Evolutionary conservation across 495 filamentous ascomycete species (phyloP), one percentile per base, ranked within the genome.

Genomic region (Evernia prunastri): DNA sequence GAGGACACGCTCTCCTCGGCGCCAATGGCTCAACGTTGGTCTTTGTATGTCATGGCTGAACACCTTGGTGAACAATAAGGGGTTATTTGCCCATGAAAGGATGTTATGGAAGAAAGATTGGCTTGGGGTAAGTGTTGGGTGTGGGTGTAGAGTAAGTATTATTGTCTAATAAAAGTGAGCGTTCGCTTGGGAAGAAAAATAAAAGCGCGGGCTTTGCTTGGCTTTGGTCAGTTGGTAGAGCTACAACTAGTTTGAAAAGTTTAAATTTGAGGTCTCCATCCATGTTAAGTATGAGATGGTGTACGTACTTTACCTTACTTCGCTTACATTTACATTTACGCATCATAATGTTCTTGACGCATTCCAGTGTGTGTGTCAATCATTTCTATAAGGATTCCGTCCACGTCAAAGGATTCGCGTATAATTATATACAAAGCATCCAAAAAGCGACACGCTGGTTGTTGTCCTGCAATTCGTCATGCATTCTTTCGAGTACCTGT

Each of bases 141-240:
- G 35, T 25, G 20, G 23, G 56, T 63, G 18, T 4, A 56, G 51
- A 45, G 61, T 63, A 27, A 64, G 40, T 43, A 56, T 59, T n/a
- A n/a, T n/a, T n/a, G n/a, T n/a, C n/a, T n/a, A n/a, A n/a, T n/a
- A n/a, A 56, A 58, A 45, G 61, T 63, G 27, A 64, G 40, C 56
- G 62, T 59, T n/a, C 56, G 62, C 62, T 33, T 54, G 51, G 29
- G 51, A 20, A 0, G 25, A 58, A 47, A 37, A 40, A 59, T 49
- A 63, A 57, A 61, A 63, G 61, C 61, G 54, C 53, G 61, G 61
- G 43, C 58, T 35, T 23, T 27, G 10, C 13, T 31, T 53, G 3
- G 49, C 49, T 23, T 45, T 45, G 43, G 43, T 45, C 43, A 54
- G 1, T 54, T 54, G 51, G 27, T 54, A 54, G 27, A 59, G 23